A percentile compares a stretch with the other conserved stretches of the same genome.
Evolutionary conservation across 805 yeast species (phyloP).

Genomic region (Cyberlindnera japonica): DNA sequence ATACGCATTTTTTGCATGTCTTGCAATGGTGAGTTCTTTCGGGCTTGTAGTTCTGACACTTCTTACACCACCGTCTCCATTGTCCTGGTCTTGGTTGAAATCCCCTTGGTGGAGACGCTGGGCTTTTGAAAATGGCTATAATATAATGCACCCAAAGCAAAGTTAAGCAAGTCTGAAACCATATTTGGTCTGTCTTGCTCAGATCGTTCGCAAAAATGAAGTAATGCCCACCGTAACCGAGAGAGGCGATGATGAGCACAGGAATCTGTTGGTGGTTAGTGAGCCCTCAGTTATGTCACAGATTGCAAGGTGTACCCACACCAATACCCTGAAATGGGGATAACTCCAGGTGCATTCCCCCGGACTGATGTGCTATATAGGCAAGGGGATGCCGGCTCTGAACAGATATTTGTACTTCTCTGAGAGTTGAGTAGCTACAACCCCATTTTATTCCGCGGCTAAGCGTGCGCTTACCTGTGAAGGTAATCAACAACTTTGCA

Average conservation of each 20-base stretch:
- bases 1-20: slow-evolving; percentile 66
- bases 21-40: slow-evolving; percentile 86
- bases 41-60: slow-evolving; percentile 72
- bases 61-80: slow-evolving; percentile 70
- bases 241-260: slow-evolving; percentile 45
- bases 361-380: too few relatives aligned
- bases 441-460: too few relatives aligned
- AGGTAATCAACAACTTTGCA: too few relatives aligned
- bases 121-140: slow-evolving; percentile 59
- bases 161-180: slow-evolving; percentile 44
- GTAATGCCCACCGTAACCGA: slow-evolving; percentile 62
- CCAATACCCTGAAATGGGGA: background rate
- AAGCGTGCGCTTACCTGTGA: too few relatives aligned
- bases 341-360: background rate
- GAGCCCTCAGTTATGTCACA: background rate
- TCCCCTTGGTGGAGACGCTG: slow-evolving; percentile 63
- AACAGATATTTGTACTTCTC: too few relatives aligned
- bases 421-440: too few relatives aligned
- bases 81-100: slow-evolving; percentile 42
- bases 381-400: too few relatives aligned
- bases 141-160: slow-evolving; percentile 74
- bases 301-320: background rate
- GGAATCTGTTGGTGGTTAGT: slow-evolving; percentile 51
- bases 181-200: slow-evolving; percentile 36
- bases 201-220: slow-evolving; percentile 48